Percentiles rank a stretch among this genome's conserved stretches.
Conservation (phyloP, 495 filamentous ascomycete species). For the Talaromyces adpressus region DNA sequence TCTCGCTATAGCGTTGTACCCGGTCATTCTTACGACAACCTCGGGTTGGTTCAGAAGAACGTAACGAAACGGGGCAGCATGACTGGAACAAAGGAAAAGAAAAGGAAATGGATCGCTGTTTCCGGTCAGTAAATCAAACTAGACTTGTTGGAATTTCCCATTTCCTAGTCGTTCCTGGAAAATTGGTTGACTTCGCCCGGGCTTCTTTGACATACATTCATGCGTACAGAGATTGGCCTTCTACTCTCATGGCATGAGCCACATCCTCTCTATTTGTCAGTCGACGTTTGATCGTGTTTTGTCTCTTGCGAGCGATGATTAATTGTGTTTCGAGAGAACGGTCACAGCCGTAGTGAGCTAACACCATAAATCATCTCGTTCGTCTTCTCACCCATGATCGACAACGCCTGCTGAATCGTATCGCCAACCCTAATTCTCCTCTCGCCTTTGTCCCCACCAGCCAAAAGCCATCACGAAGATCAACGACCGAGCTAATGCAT, state of each 20-base stretch:
- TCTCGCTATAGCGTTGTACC: background rate
- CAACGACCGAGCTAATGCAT: conserved; percentile 2
- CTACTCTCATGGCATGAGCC: background rate
- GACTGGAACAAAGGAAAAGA: conserved; percentile 8
- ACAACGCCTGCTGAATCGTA: background rate
- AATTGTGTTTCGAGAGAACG: background rate
- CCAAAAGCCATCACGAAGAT: conserved; percentile 1
- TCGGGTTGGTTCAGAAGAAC: background rate
- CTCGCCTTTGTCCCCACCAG: background rate
- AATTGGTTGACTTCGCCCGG: background rate
- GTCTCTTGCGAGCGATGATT: background rate
- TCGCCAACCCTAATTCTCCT: conserved; percentile 1
- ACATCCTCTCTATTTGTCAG: background rate
- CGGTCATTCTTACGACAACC: conserved; percentile 7
- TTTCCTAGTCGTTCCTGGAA: background rate
- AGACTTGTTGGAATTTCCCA: background rate
- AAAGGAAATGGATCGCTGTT: background rate
- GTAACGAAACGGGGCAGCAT: conserved; percentile 3
- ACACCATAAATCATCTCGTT: background rate
- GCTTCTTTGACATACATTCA: background rate
- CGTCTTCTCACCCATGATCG: background rate
- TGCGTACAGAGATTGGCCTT: background rate
- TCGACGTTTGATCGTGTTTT: background rate
- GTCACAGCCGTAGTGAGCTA: background rate
- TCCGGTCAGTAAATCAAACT: background rate